Evolutionary conservation across 108 stramenopile genomes (phyloP).

Genomic region (Schizochytrium sp.): DNA sequence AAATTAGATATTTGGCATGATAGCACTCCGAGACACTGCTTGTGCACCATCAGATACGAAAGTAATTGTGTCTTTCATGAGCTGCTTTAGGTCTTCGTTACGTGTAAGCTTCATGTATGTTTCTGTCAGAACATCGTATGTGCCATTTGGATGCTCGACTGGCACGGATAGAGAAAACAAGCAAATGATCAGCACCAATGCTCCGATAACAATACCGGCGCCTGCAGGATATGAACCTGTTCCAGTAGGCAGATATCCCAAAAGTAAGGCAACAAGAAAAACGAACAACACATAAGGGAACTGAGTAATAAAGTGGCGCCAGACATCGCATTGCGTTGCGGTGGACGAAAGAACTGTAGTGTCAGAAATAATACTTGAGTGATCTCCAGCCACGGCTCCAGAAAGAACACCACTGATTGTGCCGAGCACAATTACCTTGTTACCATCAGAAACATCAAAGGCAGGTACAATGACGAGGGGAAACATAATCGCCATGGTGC

Average conservation of each 20-base stretch:
- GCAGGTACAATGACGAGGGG: conserved; percentile 78
- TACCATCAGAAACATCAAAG: conserved; percentile 75
- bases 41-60: background rate
- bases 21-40: background rate
- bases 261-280: conserved; percentile 68
- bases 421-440: conserved; percentile 75
- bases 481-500: conserved; percentile 83
- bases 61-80: conserved; percentile 28
- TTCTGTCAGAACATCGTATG: conserved; percentile 32
- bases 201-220: conserved; percentile 66
- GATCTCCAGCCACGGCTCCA: conserved; percentile 83
- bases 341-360: conserved; percentile 81
- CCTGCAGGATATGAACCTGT: conserved; percentile 60
- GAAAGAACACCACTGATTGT: conserved; percentile 71
- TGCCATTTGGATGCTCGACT: conserved; percentile 5
- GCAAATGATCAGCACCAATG: conserved; percentile 61
- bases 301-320: conserved; percentile 80
- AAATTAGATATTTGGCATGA: no score
- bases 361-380: conserved; percentile 81
- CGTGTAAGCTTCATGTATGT: conserved; percentile 26
- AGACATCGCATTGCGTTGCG: conserved; percentile 77
- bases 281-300: conserved; percentile 78
- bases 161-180: background rate
- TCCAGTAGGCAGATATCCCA: conserved; percentile 72
- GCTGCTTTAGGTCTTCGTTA: background rate